phyloP scores from a whole-genome alignment of 192 early-diverging fungal genomes.

The Jimgerdemannia lactiflua region DNA sequence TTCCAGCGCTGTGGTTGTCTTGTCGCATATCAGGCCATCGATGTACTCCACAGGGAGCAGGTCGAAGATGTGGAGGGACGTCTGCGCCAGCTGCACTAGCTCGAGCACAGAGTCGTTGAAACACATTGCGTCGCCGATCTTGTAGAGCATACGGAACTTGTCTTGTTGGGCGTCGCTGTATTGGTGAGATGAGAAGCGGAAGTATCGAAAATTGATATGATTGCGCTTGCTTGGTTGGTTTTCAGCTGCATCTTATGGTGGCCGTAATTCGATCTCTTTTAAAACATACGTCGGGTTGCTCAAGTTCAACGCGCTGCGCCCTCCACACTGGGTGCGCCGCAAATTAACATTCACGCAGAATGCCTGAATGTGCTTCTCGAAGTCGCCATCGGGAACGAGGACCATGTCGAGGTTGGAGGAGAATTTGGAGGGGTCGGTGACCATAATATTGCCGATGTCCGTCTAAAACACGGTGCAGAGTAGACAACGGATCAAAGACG shows the following conservation, averaged over 20 bases:
- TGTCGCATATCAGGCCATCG: constrained; percentile 49
- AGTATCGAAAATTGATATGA: too few species aligned
- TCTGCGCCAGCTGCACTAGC: constrained; percentile 41
- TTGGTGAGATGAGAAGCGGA: not conserved
- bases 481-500: not conserved
- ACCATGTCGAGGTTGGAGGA: constrained; percentile 47
- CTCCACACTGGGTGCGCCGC: constrained; percentile 44
- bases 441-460: constrained; percentile 38
- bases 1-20: constrained; percentile 38
- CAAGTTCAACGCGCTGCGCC: constrained; percentile 47
- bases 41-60: constrained; percentile 36
- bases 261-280: too few species aligned
- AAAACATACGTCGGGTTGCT: constrained; percentile 43
- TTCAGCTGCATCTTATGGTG: too few species aligned
- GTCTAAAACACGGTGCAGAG: constrained; percentile 40
- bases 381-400: constrained; percentile 46
- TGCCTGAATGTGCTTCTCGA: constrained; percentile 37
- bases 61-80: constrained; percentile 37
- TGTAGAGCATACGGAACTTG: constrained; percentile 49
- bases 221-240: not conserved
- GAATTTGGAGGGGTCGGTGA: constrained; percentile 44
- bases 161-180: constrained; percentile 46
- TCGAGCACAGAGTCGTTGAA: constrained; percentile 49
- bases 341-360: constrained; percentile 51
- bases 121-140: constrained; percentile 36